Base-by-base conservation (phyloP, 1,284 basidiomycete genomes). In the Afroboletus lepidellus region DNA sequence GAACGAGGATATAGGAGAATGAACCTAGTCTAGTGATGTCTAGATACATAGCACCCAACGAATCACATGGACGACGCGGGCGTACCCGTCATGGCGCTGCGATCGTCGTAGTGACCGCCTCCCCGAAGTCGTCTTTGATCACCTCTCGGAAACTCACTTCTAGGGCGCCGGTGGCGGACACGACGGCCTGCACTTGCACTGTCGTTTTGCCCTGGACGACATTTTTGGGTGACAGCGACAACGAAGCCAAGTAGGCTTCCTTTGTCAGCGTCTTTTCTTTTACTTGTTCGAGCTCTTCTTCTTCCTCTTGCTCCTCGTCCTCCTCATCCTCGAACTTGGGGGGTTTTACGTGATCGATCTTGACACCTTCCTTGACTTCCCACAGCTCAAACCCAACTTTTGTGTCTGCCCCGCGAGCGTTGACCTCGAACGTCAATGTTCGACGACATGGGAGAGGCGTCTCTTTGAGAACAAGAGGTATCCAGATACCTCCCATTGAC, bases 361-460 rank as follows among this genome's bases (percentile, higher is more conserved):
- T 85, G 64, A 98, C 79, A 13, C 81, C 81, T 62, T 93, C 87
- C 57, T 84, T 83, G 41, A 89, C 91, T 71, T 98, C 92, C 85
- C 91, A 94, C 38, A 98, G 73, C 70, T 95, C 92, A 56, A 96
- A 79, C 15, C 81, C 84, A 43, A 93, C 73, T 54, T 72, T 74
- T 47, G 67, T 77, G 49, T 72, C 74, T 39, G 69, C 69, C 33
- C 77, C 79, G n/a, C 78, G 76, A 7, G 85, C 70, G 32, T 79
- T 77, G 24, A 90, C 83, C n/a, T 87, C 83, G 60, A 97, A 77
- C 16, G 81, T 76, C 45, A 91, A 77, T 6, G 78, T 77, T 47
- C 94, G 75, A 54, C 94, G 77, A 30, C 83, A 84, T 33, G 95
- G 94, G 13, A 96, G 74, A 0, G 90, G 84, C 0, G 92, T 92